Evolutionary conservation across 495 filamentous ascomycete genomes (phyloP).

Genomic region (Staphylotrichum tortipilum): DNA sequence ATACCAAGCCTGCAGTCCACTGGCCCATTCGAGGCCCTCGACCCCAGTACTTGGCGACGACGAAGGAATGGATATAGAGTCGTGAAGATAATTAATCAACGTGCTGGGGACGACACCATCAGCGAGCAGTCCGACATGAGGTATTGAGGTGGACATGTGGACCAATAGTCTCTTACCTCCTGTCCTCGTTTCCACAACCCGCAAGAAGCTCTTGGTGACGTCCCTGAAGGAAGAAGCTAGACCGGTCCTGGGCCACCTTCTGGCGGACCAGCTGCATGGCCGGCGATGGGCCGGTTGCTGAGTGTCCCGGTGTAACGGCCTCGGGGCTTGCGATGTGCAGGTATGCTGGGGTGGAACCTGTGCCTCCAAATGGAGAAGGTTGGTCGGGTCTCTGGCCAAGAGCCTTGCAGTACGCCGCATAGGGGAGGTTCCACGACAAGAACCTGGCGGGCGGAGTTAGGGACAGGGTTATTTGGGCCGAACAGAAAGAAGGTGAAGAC

Average conservation of each 20-base stretch:
- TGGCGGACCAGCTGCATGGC: conserved; percentile 16
- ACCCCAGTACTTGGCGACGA: conserved; percentile 36
- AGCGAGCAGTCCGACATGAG: no score
- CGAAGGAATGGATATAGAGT: conserved; percentile 37
- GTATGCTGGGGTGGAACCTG: conserved; percentile 7
- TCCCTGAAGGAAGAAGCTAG: conserved; percentile 27
- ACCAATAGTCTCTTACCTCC: conserved; percentile 4
- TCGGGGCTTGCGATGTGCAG: not conserved
- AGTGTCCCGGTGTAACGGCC: not conserved
- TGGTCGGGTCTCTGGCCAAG: not conserved
- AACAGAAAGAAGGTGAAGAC: no score
- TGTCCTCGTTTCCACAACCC: not conserved
- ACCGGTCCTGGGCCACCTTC: conserved; percentile 22
- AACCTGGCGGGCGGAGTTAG: conserved; percentile 3
- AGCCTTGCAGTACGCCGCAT: conserved; percentile 12
- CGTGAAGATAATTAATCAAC: conserved; percentile 20
- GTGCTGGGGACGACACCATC: no score
- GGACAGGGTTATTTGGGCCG: not conserved
- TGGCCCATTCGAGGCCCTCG: conserved; percentile 23
- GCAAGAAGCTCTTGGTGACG: conserved; percentile 22
- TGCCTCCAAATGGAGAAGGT: conserved; percentile 2
- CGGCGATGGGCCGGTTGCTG: conserved; percentile 16
- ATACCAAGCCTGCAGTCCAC: no score
- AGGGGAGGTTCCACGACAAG: conserved; percentile 17
- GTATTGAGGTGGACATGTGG: no score